These are phyloP conservation scores for Penicillium nordicum DNA, from an alignment of 2,329 filamentous ascomycete species.

Conservation along the genomic window DNA sequence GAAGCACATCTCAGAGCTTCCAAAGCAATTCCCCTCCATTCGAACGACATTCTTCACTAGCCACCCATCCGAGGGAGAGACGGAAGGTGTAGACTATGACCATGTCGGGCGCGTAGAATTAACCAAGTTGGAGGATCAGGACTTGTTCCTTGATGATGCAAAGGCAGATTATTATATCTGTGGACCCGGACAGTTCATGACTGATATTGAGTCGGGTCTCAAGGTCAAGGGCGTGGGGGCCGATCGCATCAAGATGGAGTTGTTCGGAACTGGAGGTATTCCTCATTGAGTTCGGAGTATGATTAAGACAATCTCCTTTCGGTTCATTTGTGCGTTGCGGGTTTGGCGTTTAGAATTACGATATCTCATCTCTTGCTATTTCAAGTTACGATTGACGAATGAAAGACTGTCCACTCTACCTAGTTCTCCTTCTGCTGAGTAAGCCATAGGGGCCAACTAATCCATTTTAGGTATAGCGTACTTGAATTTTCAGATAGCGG, in stretches of 20 bases:
- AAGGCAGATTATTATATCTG: slow-evolving; percentile 68
- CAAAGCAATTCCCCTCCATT: slow-evolving; percentile 46
- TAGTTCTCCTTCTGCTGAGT: background rate
- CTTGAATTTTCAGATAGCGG: background rate
- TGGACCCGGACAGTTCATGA: slow-evolving; percentile 69
- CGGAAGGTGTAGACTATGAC: slow-evolving; percentile 57
- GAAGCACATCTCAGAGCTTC: slow-evolving; percentile 49
- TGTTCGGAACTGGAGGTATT: slow-evolving; percentile 59
- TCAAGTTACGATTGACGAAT: background rate
- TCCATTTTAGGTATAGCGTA: background rate
- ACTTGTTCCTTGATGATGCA: slow-evolving; percentile 55
- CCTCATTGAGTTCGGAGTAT: slow-evolving; percentile 9
- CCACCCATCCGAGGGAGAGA: slow-evolving; percentile 45
- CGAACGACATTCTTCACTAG: slow-evolving; percentile 58
- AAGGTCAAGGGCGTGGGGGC: slow-evolving; percentile 54
- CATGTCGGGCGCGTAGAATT: slow-evolving; percentile 59
- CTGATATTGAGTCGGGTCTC: slow-evolving; percentile 54
- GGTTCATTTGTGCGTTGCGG: background rate
- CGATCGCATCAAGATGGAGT: slow-evolving; percentile 63
- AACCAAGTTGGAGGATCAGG: slow-evolving; percentile 51
- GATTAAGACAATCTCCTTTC: background rate
- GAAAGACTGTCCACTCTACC: background rate
- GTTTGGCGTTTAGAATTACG: background rate
- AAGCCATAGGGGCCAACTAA: background rate
- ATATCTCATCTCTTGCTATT: slow-evolving; percentile 7